Base-by-base conservation (phyloP, 2,329 filamentous ascomycete species). In the Leptographium galeiforme region DNA sequence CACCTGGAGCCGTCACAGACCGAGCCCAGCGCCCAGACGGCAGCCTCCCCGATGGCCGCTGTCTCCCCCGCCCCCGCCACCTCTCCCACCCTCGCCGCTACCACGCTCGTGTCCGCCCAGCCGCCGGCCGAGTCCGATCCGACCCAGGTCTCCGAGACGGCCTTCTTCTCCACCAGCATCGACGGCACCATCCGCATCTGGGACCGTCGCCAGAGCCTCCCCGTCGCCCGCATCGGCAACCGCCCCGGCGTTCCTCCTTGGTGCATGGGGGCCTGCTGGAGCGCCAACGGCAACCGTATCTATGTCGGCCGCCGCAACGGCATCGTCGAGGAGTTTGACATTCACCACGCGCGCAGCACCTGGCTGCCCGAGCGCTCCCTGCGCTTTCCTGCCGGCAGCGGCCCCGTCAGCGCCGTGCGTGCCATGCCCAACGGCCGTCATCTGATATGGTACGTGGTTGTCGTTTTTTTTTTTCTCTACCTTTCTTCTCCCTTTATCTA, bases 191-290 rank as follows among this genome's bases (percentile, higher is more conserved):
- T 98, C 46, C 84, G 89, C n/a, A 82, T 98, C 59, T 98, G 93
- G 91, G 95, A 98, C 63, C 75, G 84, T 4, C 82, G 93, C 19
- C 79, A 86, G 57, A 78, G 79, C 1, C 78, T 84, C 39, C 85
- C 91, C 0, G 76, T 95, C 2, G 89, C 93, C 3, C 81, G 84
- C 33, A 91, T 97, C 54, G 74, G 76, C 1, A 87, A 86, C 18
- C 75, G 82, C 12, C 79, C 81, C 12, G 82, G 82, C 18, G 87
- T 89, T 0, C 91, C 93, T 1, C 93, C 91, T 0, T 98, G 91
- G 91, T 97, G 91, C 67, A 96, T 95, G 82, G 90, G 88, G 59
- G 89, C 89, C 1, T 95, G 89, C 70, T 98, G 93, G 93, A 91
- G 86, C 53, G 89, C 89, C 0, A 87, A 96, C 65, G 93, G 93